phyloP scores from a whole-genome alignment of 31 red algal species.

The Porphyra umbilicalis region DNA sequence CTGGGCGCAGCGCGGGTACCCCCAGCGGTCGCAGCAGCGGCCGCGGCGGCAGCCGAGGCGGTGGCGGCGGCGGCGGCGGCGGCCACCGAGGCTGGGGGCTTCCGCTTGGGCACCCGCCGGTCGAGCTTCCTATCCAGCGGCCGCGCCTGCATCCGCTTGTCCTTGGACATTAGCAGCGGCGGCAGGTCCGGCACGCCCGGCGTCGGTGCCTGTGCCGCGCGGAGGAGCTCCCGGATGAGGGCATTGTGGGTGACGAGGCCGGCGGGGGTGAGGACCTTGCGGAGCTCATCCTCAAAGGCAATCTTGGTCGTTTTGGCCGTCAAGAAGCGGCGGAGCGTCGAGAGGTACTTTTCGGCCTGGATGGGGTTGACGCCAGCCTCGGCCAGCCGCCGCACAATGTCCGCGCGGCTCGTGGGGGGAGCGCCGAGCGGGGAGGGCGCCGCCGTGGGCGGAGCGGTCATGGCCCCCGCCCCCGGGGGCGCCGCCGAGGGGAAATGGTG shows the following conservation, averaged over 20 bases:
- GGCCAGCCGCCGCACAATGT: neutral
- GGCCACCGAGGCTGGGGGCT: neutral
- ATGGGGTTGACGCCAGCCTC: neutral
- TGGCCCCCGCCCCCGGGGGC: neutral
- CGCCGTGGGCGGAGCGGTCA: neutral
- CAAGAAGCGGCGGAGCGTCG: neutral
- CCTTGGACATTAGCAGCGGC: neutral
- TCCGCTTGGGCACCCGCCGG: neutral
- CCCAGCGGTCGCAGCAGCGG: too few species aligned
- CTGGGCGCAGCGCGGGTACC: too few species aligned
- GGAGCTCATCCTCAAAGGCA: neutral
- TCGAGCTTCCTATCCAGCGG: neutral
- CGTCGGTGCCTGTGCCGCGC: neutral
- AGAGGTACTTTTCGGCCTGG: neutral
- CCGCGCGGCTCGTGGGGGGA: neutral
- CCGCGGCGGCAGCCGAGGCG: too few species aligned
- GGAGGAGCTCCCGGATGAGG: neutral
- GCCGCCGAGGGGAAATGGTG: neutral
- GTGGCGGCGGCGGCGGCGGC: too few species aligned
- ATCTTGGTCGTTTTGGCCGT: neutral
- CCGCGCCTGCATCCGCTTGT: neutral
- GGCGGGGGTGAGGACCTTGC: neutral
- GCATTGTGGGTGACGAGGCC: neutral
- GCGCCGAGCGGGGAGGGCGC: neutral
- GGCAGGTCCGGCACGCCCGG: neutral